Evolutionary conservation across 331 rosid species (phyloP), one percentile per base, ranked within the genome.

Genomic region (Spiraea crenata): DNA sequence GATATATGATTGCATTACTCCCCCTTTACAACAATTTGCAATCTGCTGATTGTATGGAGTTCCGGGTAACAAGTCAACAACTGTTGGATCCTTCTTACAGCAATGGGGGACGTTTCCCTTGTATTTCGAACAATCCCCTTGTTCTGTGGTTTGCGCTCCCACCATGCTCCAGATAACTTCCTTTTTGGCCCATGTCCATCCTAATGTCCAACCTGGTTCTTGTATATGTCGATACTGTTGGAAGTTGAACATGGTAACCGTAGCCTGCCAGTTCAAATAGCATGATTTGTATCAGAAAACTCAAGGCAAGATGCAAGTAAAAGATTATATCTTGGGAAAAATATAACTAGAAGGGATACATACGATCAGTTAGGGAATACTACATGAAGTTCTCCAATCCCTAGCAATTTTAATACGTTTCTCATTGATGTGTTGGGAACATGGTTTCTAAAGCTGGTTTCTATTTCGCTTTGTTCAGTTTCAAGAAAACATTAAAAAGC

Each of bases 1-100:
- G 73, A 76, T 88, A 93, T 93, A 93, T 6, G 98, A 85, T 74
- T 68, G 86, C 17, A 93, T 51, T 35, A 93, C 96, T 57, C 98
- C 98, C 7, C 93, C 98, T 80, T 85, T 93, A 81, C 98, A 93
- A 67, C 98, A 93, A 81, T 93, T 90, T 66, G 97, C 97, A 71
- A 93, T 69, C 83, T 93, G 98, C 83, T 87, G 97, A 68, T 93
- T 93, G 79, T 83, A 90, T 63, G 97, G 97, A 68, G 97, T 93
- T 68, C 97, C 97, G 0, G 98, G 98, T 48, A 93, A 71, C 74
- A 93, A 80, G 80, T 93, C 98, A 67, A 93, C 98, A 14, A 93
- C 96, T 0, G 87, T 76, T 8, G 97, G 98, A 64, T 81, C 88
- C 80, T 93, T 93, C 85, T 71, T 88, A 75, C 98, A 93, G 72